Conservation (phyloP, 2,329 filamentous ascomycete genomes). For the Dothideomycetidae sp. region DNA sequence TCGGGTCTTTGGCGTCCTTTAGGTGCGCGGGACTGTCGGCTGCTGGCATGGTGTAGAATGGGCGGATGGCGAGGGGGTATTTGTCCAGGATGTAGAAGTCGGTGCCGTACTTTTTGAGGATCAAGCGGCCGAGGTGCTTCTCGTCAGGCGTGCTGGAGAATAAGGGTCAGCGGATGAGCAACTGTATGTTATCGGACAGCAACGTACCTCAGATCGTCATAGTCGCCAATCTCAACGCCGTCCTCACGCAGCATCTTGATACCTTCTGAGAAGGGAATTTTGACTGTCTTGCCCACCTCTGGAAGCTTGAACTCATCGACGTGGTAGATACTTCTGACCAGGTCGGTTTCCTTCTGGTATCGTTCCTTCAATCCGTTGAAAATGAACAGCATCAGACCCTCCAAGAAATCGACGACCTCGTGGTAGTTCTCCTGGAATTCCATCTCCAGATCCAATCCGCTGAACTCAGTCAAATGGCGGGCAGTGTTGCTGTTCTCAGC, state of each 20-base stretch:
- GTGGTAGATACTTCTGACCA: slow-evolving; percentile 59
- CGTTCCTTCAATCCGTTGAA: slow-evolving; percentile 57
- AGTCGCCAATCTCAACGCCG: slow-evolving; percentile 60
- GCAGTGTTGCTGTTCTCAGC: slow-evolving; percentile 80
- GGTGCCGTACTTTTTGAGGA: slow-evolving; percentile 78
- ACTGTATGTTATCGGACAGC: not conserved
- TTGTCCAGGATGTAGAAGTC: slow-evolving; percentile 98
- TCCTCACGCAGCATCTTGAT: slow-evolving; percentile 65
- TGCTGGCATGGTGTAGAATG: slow-evolving; percentile 83
- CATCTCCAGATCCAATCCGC: slow-evolving; percentile 81
- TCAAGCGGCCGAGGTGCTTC: slow-evolving; percentile 74
- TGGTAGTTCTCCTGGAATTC: slow-evolving; percentile 67
- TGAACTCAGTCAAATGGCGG: slow-evolving; percentile 78
- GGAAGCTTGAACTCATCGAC: slow-evolving; percentile 66
- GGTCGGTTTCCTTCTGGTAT: slow-evolving; percentile 57
- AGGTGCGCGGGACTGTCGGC: slow-evolving; percentile 41
- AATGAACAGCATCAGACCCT: slow-evolving; percentile 62
- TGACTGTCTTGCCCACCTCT: slow-evolving; percentile 57
- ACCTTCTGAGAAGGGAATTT: slow-evolving; percentile 63
- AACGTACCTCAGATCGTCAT: slow-evolving; percentile 50
- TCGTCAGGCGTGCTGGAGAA: slow-evolving; percentile 56
- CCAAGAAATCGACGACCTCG: slow-evolving; percentile 58
- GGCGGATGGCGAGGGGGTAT: slow-evolving; percentile 76
- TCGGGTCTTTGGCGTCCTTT: slow-evolving; percentile 26
- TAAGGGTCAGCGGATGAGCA: not conserved